A percentile compares a stretch with the other conserved stretches of the same genome.
These are phyloP conservation scores for Rhodotorula kratochvilovae DNA, from an alignment of 768 basidiomycete species.

Conservation along the genomic window DNA sequence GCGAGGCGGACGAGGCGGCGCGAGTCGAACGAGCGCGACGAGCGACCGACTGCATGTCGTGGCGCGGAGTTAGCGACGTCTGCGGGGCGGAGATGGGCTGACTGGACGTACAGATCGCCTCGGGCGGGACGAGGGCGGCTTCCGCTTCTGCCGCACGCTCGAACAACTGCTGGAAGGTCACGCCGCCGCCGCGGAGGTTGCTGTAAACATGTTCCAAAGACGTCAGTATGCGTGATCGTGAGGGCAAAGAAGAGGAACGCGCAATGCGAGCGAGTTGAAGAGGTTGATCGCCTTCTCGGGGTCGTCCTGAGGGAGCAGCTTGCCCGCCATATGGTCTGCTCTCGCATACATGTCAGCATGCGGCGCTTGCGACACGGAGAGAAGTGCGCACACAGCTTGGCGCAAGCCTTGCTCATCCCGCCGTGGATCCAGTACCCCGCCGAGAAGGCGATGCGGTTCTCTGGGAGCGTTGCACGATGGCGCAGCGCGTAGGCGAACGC, in stretches of 20 bases:
- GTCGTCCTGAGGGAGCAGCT: slow-evolving; percentile 9
- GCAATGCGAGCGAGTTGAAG: slow-evolving; percentile 29
- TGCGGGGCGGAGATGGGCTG: background rate
- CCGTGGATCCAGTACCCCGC: slow-evolving; percentile 5
- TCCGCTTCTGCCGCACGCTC: slow-evolving; percentile 7
- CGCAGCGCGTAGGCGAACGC: slow-evolving; percentile 20
- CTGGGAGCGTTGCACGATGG: background rate
- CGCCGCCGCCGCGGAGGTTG: slow-evolving; percentile 16
- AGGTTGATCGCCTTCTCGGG: slow-evolving; percentile 20
- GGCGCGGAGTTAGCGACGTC: too few species aligned
- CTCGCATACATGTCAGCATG: too few species aligned
- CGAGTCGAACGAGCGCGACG: slow-evolving; percentile 9
- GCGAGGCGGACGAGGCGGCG: slow-evolving; percentile 7
- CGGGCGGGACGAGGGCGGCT: slow-evolving; percentile 6
- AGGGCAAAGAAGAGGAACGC: background rate
- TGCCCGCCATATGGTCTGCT: slow-evolving; percentile 1
- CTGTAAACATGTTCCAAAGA: background rate
- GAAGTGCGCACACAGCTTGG: slow-evolving; percentile 6
- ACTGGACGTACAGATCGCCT: slow-evolving; percentile 10
- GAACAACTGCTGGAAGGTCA: slow-evolving; percentile 3
- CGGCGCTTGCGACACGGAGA: too few species aligned
- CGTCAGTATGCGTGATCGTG: too few species aligned
- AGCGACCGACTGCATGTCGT: background rate
- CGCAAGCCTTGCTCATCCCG: slow-evolving; percentile 2
- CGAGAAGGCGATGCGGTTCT: slow-evolving; percentile 6